These are phyloP conservation scores for Psilocybe azurescens DNA, from an alignment of 768 basidiomycete genomes.

Conservation along the genomic window DNA sequence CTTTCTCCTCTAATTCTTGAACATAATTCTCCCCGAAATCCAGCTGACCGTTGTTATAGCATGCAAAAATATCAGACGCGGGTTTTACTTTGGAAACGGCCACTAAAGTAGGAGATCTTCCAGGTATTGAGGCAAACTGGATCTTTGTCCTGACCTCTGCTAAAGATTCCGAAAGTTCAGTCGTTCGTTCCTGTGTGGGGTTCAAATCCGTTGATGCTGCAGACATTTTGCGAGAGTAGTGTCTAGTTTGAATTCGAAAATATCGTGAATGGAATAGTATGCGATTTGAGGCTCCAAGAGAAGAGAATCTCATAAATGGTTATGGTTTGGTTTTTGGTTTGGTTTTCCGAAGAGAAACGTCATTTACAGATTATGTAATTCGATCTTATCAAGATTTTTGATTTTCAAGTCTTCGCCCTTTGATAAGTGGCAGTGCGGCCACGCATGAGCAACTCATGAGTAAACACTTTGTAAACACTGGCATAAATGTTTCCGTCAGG, in stretches of 20 bases:
- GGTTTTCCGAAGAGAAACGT: too few species aligned
- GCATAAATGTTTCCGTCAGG: too few species aligned
- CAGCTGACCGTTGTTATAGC: slow-evolving; percentile 79
- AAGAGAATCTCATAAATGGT: not conserved
- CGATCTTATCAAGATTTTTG: too few species aligned
- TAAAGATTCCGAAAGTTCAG: slow-evolving; percentile 60
- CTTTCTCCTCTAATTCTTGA: slow-evolving; percentile 90
- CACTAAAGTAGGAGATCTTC: slow-evolving; percentile 56
- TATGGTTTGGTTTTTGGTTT: too few species aligned
- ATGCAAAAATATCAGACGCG: slow-evolving; percentile 81
- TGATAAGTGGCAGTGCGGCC: too few species aligned
- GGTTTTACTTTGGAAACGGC: slow-evolving; percentile 97
- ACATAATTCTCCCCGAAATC: slow-evolving; percentile 99
- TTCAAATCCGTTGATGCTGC: slow-evolving; percentile 12
- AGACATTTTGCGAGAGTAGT: slow-evolving; percentile 16
- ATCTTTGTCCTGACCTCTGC: slow-evolving; percentile 57
- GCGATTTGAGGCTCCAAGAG: not conserved
- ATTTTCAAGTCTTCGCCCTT: too few species aligned
- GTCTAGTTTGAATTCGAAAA: not conserved
- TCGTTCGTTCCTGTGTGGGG: slow-evolving; percentile 45
- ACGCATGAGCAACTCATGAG: too few species aligned
- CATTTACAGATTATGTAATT: too few species aligned
- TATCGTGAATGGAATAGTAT: not conserved
- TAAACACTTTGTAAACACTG: too few species aligned
- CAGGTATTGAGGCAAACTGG: slow-evolving; percentile 32